A percentile compares a stretch with the other conserved stretches of the same genome.
Evolutionary conservation across 1,284 basidiomycete species (phyloP).

Genomic region (Cutaneotrichosporon sp.): DNA sequence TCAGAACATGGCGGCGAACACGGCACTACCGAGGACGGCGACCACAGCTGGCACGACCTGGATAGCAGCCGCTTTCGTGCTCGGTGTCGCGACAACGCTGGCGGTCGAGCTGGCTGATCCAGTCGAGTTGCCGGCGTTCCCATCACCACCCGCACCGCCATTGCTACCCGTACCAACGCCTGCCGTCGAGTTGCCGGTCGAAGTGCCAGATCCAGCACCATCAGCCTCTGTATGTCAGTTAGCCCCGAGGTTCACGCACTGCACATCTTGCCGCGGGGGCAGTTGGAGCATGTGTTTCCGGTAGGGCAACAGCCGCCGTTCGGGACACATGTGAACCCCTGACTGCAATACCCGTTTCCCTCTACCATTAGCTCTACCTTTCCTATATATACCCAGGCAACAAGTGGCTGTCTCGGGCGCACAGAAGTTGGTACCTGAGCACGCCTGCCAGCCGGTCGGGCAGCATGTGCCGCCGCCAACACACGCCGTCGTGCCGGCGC

Average conservation of each 20-base stretch:
- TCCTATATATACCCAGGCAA: not conserved
- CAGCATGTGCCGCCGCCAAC: not conserved
- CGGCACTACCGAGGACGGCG: not conserved
- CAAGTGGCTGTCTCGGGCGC: not conserved
- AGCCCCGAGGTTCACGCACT: not conserved
- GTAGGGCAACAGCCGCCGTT: not conserved
- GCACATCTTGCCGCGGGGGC: not conserved
- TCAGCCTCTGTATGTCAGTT: not conserved
- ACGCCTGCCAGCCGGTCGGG: not conserved
- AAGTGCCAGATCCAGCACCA: not conserved
- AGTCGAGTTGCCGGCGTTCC: not conserved
- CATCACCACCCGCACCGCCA: not conserved
- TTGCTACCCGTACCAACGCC: not conserved
- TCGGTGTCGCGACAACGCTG: no score
- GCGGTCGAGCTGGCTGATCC: not conserved
- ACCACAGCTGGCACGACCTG: not conserved
- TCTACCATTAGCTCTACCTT: not conserved
- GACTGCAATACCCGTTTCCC: not conserved
- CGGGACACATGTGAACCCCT: not conserved
- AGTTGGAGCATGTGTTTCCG: not conserved
- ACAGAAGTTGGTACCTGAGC: not conserved
- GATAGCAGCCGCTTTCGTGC: not conserved
- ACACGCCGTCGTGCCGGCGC: not conserved
- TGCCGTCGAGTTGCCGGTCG: not conserved
- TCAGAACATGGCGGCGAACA: not conserved